These are phyloP conservation scores for Mycena leptocephala DNA, from an alignment of 768 basidiomycete species.

Conservation along the genomic window DNA sequence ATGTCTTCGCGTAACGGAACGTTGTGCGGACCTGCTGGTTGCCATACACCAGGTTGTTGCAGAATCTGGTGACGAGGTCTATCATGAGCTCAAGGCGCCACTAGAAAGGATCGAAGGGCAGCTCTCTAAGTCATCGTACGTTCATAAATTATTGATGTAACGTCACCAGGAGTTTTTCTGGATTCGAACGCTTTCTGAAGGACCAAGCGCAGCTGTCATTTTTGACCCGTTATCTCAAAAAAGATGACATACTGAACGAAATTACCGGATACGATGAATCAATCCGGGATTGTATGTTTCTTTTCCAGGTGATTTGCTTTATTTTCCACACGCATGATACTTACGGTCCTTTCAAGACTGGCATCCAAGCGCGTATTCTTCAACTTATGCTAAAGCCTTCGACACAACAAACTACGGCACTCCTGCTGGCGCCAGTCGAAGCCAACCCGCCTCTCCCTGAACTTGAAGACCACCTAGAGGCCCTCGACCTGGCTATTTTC, in stretches of 20 bases:
- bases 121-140: slow-evolving; percentile 33
- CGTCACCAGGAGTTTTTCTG: slow-evolving; percentile 8
- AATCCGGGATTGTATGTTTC: slow-evolving; percentile 59
- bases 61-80: slow-evolving; percentile 70
- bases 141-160: slow-evolving; percentile 37
- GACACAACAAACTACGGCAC: background rate
- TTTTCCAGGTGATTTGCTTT: slow-evolving; percentile 46
- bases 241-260: slow-evolving; percentile 64
- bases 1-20: slow-evolving; percentile 80
- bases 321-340: too few species aligned
- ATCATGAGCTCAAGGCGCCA: slow-evolving; percentile 66
- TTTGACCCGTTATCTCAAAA: slow-evolving; percentile 69
- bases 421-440: background rate
- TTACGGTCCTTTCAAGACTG: background rate
- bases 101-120: slow-evolving; percentile 68
- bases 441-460: background rate
- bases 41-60: slow-evolving; percentile 74
- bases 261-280: slow-evolving; percentile 59
- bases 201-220: slow-evolving; percentile 66
- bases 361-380: background rate
- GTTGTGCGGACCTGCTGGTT: slow-evolving; percentile 80
- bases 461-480: background rate
- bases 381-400: background rate
- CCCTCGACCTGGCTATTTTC: background rate
- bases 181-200: slow-evolving; percentile 57